Conservation (phyloP, 495 filamentous ascomycete genomes). For the Aspergillus saccharolyticus region DNA sequence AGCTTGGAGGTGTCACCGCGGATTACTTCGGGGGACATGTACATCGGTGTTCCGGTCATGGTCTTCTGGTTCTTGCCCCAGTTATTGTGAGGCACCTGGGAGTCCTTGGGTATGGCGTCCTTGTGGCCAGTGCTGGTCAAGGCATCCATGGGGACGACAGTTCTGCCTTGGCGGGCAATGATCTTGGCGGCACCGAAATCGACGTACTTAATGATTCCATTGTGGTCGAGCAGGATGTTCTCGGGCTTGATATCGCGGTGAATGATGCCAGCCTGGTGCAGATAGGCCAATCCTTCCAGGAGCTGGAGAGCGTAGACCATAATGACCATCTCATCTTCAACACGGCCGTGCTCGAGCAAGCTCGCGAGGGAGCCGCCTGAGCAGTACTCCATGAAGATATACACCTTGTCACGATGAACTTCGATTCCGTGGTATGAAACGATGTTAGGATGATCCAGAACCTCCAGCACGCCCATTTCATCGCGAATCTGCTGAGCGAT, state of each 20-base stretch:
- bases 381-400: constrained; percentile 99
- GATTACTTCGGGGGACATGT: constrained; percentile 99
- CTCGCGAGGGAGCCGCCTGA: constrained; percentile 89
- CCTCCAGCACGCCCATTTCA: constrained; percentile 93
- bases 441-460: constrained; percentile 94
- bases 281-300: constrained; percentile 89
- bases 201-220: constrained; percentile 97
- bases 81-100: constrained; percentile 25
- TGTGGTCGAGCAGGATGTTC: constrained; percentile 96
- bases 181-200: constrained; percentile 98
- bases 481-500: constrained; percentile 92
- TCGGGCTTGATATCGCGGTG: constrained; percentile 99
- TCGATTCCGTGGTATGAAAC: constrained; percentile 98
- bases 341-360: constrained; percentile 88
- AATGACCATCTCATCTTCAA: constrained; percentile 96
- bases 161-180: constrained; percentile 90
- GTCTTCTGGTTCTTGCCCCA: constrained; percentile 69
- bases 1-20: constrained; percentile 61
- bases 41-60: constrained; percentile 98
- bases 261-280: constrained; percentile 84
- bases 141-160: constrained; percentile 59
- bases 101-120: constrained; percentile 29
- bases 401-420: constrained; percentile 96
- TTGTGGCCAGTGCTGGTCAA: constrained; percentile 40
- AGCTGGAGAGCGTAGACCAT: constrained; percentile 97